Conservation (phyloP, 148 eudicot species). For the Arctostaphylos glauca region DNA sequence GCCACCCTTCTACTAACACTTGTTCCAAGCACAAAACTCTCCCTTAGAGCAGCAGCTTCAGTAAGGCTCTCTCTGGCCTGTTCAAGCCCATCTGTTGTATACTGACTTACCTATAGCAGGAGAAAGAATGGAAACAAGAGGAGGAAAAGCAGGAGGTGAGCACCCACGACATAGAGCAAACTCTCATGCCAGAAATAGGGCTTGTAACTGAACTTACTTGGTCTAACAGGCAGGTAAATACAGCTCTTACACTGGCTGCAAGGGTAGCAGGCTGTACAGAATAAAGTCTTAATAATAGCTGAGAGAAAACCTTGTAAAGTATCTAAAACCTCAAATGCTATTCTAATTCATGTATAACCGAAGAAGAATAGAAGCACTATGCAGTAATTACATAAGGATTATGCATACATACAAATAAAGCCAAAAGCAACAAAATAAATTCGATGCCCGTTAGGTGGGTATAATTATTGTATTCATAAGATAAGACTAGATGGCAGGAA, state of each 20-base stretch:
- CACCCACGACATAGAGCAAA: slow-evolving; percentile 13
- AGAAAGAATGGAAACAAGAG: not conserved
- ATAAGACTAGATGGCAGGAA: not conserved
- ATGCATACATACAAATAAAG: not conserved
- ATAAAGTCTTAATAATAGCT: slow-evolving; percentile 20
- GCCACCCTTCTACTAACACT: slow-evolving; percentile 91
- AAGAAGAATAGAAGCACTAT: not conserved
- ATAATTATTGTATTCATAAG: slow-evolving; percentile 3
- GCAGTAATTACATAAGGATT: too few relatives aligned
- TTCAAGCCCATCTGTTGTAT: slow-evolving; percentile 91
- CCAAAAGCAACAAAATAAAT: not conserved
- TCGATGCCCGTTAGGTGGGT: not conserved
- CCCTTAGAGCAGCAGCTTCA: slow-evolving; percentile 92
- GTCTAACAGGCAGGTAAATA: slow-evolving; percentile 89
- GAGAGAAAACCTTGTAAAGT: not conserved
- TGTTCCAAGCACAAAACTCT: slow-evolving; percentile 86
- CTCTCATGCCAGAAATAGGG: not conserved
- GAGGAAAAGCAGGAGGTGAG: not conserved
- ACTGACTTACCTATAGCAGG: slow-evolving; percentile 68
- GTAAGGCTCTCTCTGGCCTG: slow-evolving; percentile 88
- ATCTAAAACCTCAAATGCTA: not conserved
- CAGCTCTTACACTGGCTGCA: slow-evolving; percentile 85
- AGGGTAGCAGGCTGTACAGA: slow-evolving; percentile 73
- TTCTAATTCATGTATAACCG: not conserved
- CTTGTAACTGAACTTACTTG: slow-evolving; percentile 55